These are phyloP conservation scores for Globisporangium paroecandrum DNA, from an alignment of 352 stramenopile genomes.

Conservation along the genomic window DNA sequence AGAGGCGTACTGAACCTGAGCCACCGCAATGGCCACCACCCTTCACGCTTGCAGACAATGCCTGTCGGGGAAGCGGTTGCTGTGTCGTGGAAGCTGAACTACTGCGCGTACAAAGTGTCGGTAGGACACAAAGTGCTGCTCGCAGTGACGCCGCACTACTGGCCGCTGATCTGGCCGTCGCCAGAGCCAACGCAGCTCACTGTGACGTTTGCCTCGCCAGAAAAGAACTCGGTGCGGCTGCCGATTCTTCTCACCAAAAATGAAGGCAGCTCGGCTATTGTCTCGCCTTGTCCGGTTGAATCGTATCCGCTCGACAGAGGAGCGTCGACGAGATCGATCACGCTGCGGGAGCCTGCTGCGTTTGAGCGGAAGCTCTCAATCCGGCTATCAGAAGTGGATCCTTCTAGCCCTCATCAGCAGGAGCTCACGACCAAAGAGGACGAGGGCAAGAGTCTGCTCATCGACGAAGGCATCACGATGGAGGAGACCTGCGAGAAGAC, in stretches of 20 bases:
- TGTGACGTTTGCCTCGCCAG: conserved; percentile 20
- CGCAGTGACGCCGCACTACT: conserved; percentile 43
- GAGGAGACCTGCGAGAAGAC: conserved; percentile 42
- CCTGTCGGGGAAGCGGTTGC: conserved; percentile 23
- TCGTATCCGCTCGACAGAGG: conserved; percentile 33
- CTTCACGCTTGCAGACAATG: conserved; percentile 32
- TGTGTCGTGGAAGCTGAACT: conserved; percentile 39
- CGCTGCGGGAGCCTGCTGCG: conserved; percentile 28
- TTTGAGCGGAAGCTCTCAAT: conserved; percentile 32
- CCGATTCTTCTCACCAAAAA: conserved; percentile 21
- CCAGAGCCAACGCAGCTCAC: conserved; percentile 33
- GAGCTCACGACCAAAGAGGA: conserved; percentile 32
- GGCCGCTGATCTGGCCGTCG: conserved; percentile 49
- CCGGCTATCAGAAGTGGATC: conserved; percentile 35
- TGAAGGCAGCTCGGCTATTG: background rate
- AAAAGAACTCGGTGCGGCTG: conserved; percentile 31
- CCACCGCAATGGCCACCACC: conserved; percentile 33
- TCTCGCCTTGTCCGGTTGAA: conserved; percentile 25
- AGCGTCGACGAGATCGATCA: conserved; percentile 27
- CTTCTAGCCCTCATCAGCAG: conserved; percentile 26
- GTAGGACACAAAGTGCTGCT: conserved; percentile 32
- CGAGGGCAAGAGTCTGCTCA: conserved; percentile 42
- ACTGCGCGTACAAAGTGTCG: conserved; percentile 37
- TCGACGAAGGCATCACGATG: conserved; percentile 45
- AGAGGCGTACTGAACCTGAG: conserved; percentile 45